Conservation (phyloP, 2,329 filamentous ascomycete species). For the Ophiostoma novo-ulmi region DNA sequence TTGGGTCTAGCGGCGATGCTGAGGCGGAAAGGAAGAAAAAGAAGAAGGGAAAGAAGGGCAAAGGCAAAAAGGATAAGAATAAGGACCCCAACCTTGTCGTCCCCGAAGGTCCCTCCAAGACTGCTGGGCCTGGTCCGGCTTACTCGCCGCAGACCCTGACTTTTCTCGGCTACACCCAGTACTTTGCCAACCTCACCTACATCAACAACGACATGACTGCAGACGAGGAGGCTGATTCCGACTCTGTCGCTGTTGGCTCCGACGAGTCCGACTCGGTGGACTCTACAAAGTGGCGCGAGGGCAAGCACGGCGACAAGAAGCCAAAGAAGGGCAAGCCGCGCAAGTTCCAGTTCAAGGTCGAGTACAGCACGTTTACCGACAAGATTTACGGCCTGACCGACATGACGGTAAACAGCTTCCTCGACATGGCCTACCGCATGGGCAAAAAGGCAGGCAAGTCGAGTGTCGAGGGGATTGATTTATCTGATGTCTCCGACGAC, state of each 20-base stretch:
- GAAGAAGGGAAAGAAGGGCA: conserved; percentile 18
- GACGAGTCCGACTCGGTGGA: conserved; percentile 27
- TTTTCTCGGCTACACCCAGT: conserved; percentile 77
- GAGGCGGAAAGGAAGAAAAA: conserved; percentile 18
- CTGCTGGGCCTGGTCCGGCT: conserved; percentile 74
- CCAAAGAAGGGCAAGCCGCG: conserved; percentile 51
- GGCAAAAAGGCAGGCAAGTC: conserved; percentile 35
- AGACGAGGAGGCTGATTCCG: conserved; percentile 26
- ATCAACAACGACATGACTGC: conserved; percentile 69
- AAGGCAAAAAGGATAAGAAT: conserved; percentile 22
- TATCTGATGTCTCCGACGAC: conserved; percentile 27
- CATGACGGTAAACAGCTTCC: conserved; percentile 74
- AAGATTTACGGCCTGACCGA: conserved; percentile 69
- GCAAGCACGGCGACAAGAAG: conserved; percentile 57
- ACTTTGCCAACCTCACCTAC: conserved; percentile 86
- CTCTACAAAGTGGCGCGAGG: conserved; percentile 53
- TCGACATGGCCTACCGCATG: conserved; percentile 76
- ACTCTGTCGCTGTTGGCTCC: conserved; percentile 16
- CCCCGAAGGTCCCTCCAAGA: conserved; percentile 67
- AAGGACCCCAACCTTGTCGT: conserved; percentile 57
- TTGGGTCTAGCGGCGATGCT: background rate
- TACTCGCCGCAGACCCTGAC: conserved; percentile 83
- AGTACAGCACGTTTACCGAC: conserved; percentile 81
- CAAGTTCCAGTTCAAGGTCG: conserved; percentile 69
- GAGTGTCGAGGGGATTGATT: conserved; percentile 25